Conservation (phyloP, 768 basidiomycete genomes). For the Kwoniella mangroviensis region DNA sequence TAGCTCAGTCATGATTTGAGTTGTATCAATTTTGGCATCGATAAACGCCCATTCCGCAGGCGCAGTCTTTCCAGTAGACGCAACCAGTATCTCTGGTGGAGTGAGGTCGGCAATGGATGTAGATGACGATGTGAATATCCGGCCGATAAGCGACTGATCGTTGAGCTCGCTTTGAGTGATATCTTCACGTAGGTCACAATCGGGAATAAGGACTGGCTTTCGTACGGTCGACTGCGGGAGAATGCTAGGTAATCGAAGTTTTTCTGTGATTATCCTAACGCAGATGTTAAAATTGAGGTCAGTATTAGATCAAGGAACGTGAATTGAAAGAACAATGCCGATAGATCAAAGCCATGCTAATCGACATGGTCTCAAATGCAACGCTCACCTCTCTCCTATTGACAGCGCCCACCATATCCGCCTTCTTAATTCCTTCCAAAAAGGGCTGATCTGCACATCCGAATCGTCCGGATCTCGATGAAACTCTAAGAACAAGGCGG, state of each 20-base stretch:
- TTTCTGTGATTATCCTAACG: conserved; percentile 1
- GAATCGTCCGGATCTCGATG: conserved; percentile 17
- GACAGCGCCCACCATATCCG: conserved; percentile 13
- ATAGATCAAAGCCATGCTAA: no score
- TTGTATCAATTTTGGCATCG: conserved; percentile 6
- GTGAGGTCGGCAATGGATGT: neutral
- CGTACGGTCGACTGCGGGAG: neutral
- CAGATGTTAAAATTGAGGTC: neutral
- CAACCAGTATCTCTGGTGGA: neutral
- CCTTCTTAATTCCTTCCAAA: conserved; percentile 18
- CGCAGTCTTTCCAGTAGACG: neutral
- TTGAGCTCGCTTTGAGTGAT: conserved; percentile 18
- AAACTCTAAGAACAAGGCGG: conserved; percentile 1
- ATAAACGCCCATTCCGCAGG: conserved; percentile 19
- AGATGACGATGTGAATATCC: neutral
- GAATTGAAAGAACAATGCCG: no score
- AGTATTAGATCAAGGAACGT: neutral
- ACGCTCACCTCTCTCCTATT: conserved; percentile 13
- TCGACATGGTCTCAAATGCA: no score
- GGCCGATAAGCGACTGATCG: neutral
- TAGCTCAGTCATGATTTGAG: conserved; percentile 5
- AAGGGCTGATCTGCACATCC: neutral
- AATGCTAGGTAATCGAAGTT: conserved; percentile 4
- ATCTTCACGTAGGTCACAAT: conserved; percentile 16
- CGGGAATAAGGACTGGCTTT: conserved; percentile 9